Evolutionary conservation across 106 monocot genomes (phyloP).

Genomic region (Platanthera guangdongensis): DNA sequence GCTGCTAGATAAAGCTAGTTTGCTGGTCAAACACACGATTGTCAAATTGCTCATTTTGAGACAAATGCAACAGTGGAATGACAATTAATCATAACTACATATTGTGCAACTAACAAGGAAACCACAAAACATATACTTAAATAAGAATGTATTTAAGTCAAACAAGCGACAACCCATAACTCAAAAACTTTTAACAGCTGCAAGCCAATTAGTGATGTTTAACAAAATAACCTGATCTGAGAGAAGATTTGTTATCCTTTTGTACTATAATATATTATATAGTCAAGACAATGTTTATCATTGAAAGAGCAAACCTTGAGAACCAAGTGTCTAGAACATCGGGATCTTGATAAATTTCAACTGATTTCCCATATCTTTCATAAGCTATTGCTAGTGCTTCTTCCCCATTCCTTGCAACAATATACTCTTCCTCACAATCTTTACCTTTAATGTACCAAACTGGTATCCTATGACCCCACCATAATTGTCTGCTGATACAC

Average conservation of each 20-base stretch:
- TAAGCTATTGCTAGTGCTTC: constrained; percentile 76
- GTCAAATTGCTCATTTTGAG: neutral
- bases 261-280: neutral
- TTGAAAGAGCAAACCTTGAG: constrained; percentile 60
- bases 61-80: neutral
- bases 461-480: constrained; percentile 99
- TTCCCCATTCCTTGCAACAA: constrained; percentile 70
- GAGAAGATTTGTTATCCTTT: neutral
- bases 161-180: neutral
- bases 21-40: neutral
- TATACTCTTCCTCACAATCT: constrained; percentile 84
- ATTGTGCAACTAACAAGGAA: neutral
- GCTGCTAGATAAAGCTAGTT: neutral
- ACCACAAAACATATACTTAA: neutral
- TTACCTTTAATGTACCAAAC: constrained; percentile 94
- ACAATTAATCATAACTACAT: neutral
- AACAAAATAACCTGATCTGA: neutral
- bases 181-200: too few species aligned
- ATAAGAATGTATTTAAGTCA: neutral
- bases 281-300: neutral
- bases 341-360: constrained; percentile 98
- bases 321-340: constrained; percentile 99
- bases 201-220: neutral
- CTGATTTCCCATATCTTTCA: constrained; percentile 76
- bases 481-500: constrained; percentile 98